Evolutionary conservation across 176 grass and related monocot species (phyloP).

Genomic region (Cenchrus fungigraminus): DNA sequence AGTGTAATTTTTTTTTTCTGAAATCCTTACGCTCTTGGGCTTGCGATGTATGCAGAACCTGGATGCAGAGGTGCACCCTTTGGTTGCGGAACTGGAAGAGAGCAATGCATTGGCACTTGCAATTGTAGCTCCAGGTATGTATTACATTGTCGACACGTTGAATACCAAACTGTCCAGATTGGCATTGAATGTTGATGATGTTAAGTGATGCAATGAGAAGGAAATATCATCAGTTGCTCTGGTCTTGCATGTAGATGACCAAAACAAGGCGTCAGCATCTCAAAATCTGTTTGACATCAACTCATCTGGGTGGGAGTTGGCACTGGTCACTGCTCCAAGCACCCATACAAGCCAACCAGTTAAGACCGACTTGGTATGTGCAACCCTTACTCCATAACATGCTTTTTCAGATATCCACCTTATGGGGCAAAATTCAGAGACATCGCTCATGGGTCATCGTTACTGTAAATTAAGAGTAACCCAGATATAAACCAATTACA

Average conservation of each 20-base stretch:
- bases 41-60: constrained; percentile 58
- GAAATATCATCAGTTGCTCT: not conserved
- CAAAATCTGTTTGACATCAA: constrained; percentile 53
- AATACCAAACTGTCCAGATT: not conserved
- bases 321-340: constrained; percentile 83
- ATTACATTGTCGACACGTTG: not conserved
- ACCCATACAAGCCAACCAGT: constrained; percentile 53
- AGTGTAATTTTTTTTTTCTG: not conserved
- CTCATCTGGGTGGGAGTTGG: constrained; percentile 83
- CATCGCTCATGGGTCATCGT: not conserved
- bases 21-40: constrained; percentile 19
- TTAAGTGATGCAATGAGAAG: not conserved
- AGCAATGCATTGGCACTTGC: constrained; percentile 83
- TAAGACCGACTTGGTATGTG: constrained; percentile 67
- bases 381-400: constrained; percentile 9
- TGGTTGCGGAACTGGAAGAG: constrained; percentile 55
- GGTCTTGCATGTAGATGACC: constrained; percentile 54
- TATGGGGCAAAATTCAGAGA: not conserved
- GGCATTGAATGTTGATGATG: not conserved
- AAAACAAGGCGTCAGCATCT: constrained; percentile 40
- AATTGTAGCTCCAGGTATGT: constrained; percentile 71
- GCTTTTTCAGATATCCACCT: not conserved
- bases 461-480: not conserved
- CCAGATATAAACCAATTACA: not conserved
- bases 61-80: constrained; percentile 73